A percentile compares a stretch with the other conserved stretches of the same genome.
Conservation (phyloP, 768 basidiomycete species). For the Naganishia onofrii region DNA sequence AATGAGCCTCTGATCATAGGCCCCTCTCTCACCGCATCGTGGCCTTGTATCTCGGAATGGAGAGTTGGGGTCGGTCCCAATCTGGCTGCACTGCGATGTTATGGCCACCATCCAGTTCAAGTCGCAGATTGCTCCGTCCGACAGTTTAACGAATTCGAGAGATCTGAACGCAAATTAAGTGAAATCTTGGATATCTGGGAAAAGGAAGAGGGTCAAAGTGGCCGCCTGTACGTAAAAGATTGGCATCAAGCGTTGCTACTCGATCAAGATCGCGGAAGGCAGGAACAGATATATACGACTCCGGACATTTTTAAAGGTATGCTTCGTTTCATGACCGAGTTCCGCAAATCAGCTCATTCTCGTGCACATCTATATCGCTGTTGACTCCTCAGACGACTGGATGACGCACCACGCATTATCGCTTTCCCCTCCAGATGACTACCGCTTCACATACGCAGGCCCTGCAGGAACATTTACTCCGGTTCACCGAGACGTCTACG, state of each 20-base stretch:
- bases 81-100: conserved; percentile 26
- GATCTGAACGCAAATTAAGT: conserved; percentile 38
- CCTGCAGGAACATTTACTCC: conserved; percentile 48
- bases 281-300: conserved; percentile 44
- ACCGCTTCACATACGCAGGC: conserved; percentile 51
- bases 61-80: not conserved
- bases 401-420: conserved; percentile 38
- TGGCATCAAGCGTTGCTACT: conserved; percentile 49
- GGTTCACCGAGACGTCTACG: conserved; percentile 52
- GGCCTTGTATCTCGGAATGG: conserved; percentile 7
- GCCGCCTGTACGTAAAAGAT: conserved; percentile 50
- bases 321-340: conserved; percentile 25
- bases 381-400: conserved; percentile 41
- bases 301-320: conserved; percentile 46
- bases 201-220: conserved; percentile 28
- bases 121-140: conserved; percentile 42
- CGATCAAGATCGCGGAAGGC: conserved; percentile 38
- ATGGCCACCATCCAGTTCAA: conserved; percentile 43
- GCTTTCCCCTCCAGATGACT: conserved; percentile 34
- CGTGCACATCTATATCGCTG: conserved; percentile 1
- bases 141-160: conserved; percentile 47
- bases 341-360: not conserved
- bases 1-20: conserved; percentile 9
- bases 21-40: not conserved
- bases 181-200: conserved; percentile 50